Evolutionary conservation across 257 asterid genomes (phyloP).

Genomic region (Nicotiana tomentosiformis): DNA sequence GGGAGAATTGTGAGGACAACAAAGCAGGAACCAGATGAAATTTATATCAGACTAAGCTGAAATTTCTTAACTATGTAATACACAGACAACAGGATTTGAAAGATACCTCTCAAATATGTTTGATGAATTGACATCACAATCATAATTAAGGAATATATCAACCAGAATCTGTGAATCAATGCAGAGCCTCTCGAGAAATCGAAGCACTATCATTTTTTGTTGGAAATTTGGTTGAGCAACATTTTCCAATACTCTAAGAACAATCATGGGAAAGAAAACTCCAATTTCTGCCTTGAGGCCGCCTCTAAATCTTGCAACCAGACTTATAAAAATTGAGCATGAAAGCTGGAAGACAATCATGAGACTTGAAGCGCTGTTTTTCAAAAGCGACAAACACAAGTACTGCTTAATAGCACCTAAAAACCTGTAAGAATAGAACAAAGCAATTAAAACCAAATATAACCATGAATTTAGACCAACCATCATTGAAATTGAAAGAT

Average conservation of each 20-base stretch:
- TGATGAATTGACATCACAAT: slow-evolving; percentile 98
- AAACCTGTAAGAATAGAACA: slow-evolving; percentile 47
- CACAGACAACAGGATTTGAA: slow-evolving; percentile 15
- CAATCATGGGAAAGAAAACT: slow-evolving; percentile 97
- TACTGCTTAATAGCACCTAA: slow-evolving; percentile 97
- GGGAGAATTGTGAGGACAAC: slow-evolving; percentile 13
- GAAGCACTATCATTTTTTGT: slow-evolving; percentile 97
- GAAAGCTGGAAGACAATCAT: slow-evolving; percentile 98
- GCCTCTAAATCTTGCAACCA: slow-evolving; percentile 94
- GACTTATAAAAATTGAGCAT: slow-evolving; percentile 93
- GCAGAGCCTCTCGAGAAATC: slow-evolving; percentile 88
- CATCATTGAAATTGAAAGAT: background rate
- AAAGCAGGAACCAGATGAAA: background rate
- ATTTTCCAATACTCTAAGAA: slow-evolving; percentile 88
- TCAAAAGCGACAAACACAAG: slow-evolving; percentile 86
- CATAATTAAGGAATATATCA: slow-evolving; percentile 97
- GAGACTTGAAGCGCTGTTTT: slow-evolving; percentile 93
- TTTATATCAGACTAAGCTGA: background rate
- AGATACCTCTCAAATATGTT: slow-evolving; percentile 94
- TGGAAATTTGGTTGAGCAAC: slow-evolving; percentile 95
- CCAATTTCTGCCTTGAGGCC: slow-evolving; percentile 98
- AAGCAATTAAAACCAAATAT: background rate
- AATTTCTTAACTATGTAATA: background rate
- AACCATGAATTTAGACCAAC: background rate
- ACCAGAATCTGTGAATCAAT: slow-evolving; percentile 90